Evolutionary conservation across 2,329 filamentous ascomycete species (phyloP), one percentile per base, ranked within the genome.

Genomic region (Apiospora pterosperma): DNA sequence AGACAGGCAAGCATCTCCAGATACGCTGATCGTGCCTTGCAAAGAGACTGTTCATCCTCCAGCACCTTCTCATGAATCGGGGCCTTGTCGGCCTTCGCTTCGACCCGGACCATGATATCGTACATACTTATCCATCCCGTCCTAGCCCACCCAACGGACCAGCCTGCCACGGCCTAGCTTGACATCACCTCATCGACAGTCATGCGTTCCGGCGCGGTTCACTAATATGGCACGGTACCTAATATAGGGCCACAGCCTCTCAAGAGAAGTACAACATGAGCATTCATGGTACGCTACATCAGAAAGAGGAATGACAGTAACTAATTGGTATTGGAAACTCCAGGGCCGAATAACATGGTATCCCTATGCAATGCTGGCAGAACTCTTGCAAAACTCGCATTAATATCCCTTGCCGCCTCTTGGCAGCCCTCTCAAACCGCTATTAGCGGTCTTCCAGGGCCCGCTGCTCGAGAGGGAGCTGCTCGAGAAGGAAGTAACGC

Each of bases 261-360:
- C 8, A 34, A 55, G 48, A 19, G 48, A 55, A 34, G 48, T 34
- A 34, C 28, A n/a, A 19, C 28, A n/a, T 55, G n/a, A n/a, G 28
- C 21, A 55, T 55, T 55, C 48, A 55, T 34, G 21, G 25, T 8
- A 55, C n/a, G 48, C 28, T 55, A 34, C 28, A 31, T 52, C 21
- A 31, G 11, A 44, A 44, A 31, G 19, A 19, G 8, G 16, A 55
- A 34, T 3, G n/a, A 11, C 4, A n/a, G 2, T 55, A 55, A 55
- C 48, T 34, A 5, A 34, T 55, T 55, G 48, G 48, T 55, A 55
- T 55, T 55, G 48, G 48, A 21, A 55, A 55, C 48, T 55, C 48
- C 48, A 55, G 48, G 34, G 25, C 48, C 28, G 16, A 60, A 60
- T 21, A 39, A 60, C 36, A 60, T 60, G 58, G 58, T 60, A 60